Evolutionary conservation across 108 stramenopile genomes (phyloP), one percentile per base, ranked within the genome.

Genomic region (Nitzschia sp.): DNA sequence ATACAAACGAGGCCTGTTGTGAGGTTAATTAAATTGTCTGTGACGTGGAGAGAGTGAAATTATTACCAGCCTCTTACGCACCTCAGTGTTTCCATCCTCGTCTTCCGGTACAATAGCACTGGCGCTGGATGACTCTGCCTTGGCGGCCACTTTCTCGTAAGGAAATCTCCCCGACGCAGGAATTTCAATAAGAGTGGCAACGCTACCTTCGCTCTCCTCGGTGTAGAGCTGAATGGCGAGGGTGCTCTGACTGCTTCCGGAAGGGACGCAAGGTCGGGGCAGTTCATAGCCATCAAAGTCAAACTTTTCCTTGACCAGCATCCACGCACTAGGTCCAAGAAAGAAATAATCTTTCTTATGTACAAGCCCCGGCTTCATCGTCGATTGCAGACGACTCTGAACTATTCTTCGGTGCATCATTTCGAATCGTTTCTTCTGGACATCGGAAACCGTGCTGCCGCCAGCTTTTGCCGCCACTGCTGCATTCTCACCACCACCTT

Each of bases 291-390:
- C 71, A 54, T 75, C 74, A 54, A 51, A 75, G 2, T 59, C 74
- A 72, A 86, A 86, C 35, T 86, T 79, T 36, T 72, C 60, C 53
- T 73, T 72, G 19, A 80, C 38, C 13, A 86, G 57, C 49, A 67
- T 57, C 85, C 85, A 86, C 3, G 75, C 75, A 59, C 60, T 66
- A 3, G 72, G 60, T 36, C 85, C 85, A 5, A 86, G 26, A 53
- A 81, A 76, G 46, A 69, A 75, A 42, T 71, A 86, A 56, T 86
- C 78, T 45, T 42, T 58, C 34, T 53, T 68, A 46, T 78, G 74
- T 2, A 61, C 23, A n/a, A 78, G 36, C 13, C 68, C 74, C 15
- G 18, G 49, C 32, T 64, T 64, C 66, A 85, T 70, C 38, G 15
- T 26, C 19, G 30, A 51, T 24, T 59, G 29, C 38, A 13, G 2